These are phyloP conservation scores for Pseudopyricularia javanii DNA, from an alignment of 2,329 filamentous ascomycete genomes.

Conservation along the genomic window DNA sequence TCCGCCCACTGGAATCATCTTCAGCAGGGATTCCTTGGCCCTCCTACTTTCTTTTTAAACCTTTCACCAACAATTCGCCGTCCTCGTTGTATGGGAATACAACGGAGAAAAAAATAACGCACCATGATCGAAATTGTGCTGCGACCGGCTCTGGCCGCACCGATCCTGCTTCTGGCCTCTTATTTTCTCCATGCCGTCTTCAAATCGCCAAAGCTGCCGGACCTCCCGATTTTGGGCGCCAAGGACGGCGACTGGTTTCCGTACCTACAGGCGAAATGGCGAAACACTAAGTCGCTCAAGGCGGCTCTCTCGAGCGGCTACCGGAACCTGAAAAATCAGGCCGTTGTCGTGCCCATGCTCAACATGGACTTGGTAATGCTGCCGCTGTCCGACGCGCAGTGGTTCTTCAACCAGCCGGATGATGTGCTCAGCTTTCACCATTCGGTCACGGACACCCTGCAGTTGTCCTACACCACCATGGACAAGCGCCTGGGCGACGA, in stretches of 20 bases:
- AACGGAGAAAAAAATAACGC: too few relatives aligned
- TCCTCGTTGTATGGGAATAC: too few relatives aligned
- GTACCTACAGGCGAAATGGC: constrained; percentile 14
- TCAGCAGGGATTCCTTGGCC: too few relatives aligned
- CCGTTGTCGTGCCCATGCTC: constrained; percentile 10
- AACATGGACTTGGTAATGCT: constrained; percentile 12
- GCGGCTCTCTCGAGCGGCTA: constrained; percentile 8
- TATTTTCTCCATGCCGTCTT: background rate
- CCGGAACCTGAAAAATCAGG: background rate
- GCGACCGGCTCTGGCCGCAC: background rate
- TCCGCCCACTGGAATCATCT: too few relatives aligned
- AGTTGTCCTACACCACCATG: constrained; percentile 13
- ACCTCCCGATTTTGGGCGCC: constrained; percentile 17
- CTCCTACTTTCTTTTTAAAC: too few relatives aligned
- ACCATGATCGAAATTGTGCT: too few relatives aligned
- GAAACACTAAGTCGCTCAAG: constrained; percentile 17
- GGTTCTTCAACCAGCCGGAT: constrained; percentile 18
- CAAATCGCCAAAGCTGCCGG: background rate
- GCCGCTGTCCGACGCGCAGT: constrained; percentile 15
- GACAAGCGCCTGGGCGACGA: constrained; percentile 3
- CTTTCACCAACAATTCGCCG: too few relatives aligned
- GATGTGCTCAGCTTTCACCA: constrained; percentile 12
- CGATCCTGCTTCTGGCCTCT: background rate
- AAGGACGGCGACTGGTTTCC: constrained; percentile 21
- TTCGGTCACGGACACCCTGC: constrained; percentile 10